Evolutionary conservation across 2,329 filamentous ascomycete species (phyloP).

Genomic region (Juglanconis sp.): DNA sequence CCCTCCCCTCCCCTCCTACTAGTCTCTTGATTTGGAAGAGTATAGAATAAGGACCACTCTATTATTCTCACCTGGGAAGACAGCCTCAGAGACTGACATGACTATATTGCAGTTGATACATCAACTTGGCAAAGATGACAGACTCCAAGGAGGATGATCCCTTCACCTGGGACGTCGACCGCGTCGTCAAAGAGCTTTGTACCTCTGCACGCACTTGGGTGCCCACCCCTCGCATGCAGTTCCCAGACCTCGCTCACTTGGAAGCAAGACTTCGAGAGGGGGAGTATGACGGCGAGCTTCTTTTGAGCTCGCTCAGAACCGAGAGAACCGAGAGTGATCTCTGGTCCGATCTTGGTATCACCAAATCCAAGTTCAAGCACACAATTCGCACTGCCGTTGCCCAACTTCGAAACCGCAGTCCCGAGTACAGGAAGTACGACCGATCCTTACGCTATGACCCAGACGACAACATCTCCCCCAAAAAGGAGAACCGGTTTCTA

Average conservation of each 20-base stretch:
- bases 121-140: conserved; percentile 25
- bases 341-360: conserved; percentile 53
- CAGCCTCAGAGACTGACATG: not conserved
- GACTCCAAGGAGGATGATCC: conserved; percentile 54
- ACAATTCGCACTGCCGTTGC: conserved; percentile 57
- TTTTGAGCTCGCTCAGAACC: conserved; percentile 57
- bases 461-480: conserved; percentile 13
- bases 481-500: not conserved
- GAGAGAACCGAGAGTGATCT: conserved; percentile 49
- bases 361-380: conserved; percentile 53
- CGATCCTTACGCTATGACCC: conserved; percentile 27
- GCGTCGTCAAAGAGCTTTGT: conserved; percentile 66
- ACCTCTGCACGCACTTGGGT: conserved; percentile 47
- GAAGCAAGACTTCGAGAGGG: conserved; percentile 56
- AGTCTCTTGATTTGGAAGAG: not conserved
- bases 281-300: conserved; percentile 61
- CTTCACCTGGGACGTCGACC: conserved; percentile 68
- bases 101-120: not conserved
- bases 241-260: conserved; percentile 53
- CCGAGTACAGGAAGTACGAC: conserved; percentile 39
- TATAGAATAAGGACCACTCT: not conserved
- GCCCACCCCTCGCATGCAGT: conserved; percentile 31
- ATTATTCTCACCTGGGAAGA: not conserved
- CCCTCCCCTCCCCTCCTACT: too few relatives aligned
- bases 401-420: conserved; percentile 51